Evolutionary conservation across 306 rosid genomes (phyloP).

Genomic region (Purshia tridentata): DNA sequence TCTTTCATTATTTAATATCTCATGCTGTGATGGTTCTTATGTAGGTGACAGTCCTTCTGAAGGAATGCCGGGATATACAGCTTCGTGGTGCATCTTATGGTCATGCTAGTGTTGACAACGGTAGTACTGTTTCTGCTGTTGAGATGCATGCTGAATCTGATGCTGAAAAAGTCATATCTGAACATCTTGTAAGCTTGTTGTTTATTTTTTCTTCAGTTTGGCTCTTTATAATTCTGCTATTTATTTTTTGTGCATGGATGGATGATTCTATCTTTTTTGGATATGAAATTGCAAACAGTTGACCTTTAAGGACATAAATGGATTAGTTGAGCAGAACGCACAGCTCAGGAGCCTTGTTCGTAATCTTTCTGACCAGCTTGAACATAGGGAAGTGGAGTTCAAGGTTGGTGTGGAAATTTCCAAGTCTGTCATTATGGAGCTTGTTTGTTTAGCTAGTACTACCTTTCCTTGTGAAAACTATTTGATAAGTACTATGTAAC

Average conservation of each 20-base stretch:
- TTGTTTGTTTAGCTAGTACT: not conserved
- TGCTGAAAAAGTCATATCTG: slow-evolving; percentile 71
- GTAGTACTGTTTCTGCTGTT: slow-evolving; percentile 26
- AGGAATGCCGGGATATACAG: slow-evolving; percentile 94
- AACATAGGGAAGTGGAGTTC: slow-evolving; percentile 65
- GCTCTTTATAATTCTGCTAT: not conserved
- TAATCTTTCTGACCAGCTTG: slow-evolving; percentile 73
- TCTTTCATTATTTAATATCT: not conserved
- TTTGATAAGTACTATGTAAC: slow-evolving; percentile 15
- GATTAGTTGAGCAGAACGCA: slow-evolving; percentile 87
- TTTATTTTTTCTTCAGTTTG: not conserved
- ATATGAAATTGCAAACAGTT: slow-evolving; percentile 47
- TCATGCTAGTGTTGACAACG: slow-evolving; percentile 37
- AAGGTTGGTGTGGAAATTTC: slow-evolving; percentile 50
- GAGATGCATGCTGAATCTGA: slow-evolving; percentile 46
- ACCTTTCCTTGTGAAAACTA: not conserved
- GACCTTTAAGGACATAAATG: slow-evolving; percentile 95
- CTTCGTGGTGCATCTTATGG: slow-evolving; percentile 72
- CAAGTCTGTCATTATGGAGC: not conserved
- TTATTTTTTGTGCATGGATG: not conserved
- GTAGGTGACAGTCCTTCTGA: slow-evolving; percentile 86
- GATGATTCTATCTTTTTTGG: slow-evolving; percentile 2
- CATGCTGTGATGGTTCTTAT: slow-evolving; percentile 11
- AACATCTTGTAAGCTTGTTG: slow-evolving; percentile 67
- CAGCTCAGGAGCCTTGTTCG: slow-evolving; percentile 92